phyloP scores from a whole-genome alignment of 345 rosid genomes.

The Fremontodendron californicum region DNA sequence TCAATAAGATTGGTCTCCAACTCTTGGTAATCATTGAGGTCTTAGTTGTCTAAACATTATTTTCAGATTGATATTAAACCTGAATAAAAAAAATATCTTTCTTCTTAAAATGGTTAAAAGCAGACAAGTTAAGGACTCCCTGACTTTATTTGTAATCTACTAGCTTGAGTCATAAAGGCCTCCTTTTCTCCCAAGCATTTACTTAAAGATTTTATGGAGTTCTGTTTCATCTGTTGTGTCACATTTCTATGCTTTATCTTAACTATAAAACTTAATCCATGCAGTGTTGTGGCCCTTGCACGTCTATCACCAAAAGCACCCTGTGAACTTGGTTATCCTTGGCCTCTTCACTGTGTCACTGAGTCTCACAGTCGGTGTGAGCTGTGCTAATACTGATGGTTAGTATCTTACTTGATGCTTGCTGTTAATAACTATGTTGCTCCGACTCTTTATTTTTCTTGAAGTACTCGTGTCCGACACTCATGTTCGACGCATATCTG shows the following conservation, averaged over 20 bases:
- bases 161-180: neutral
- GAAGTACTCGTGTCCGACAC: too few relatives aligned
- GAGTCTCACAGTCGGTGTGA: conserved; percentile 79
- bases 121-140: neutral
- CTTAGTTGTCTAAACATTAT: neutral
- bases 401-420: conserved; percentile 10
- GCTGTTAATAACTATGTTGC: too few relatives aligned
- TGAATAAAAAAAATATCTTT: neutral
- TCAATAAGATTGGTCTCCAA: neutral
- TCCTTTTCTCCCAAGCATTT: too few relatives aligned
- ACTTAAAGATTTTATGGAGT: neutral
- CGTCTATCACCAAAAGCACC: conserved; percentile 91
- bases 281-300: conserved; percentile 96
- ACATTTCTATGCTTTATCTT: neutral
- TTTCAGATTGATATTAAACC: neutral
- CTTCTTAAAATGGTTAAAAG: neutral
- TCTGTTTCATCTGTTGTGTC: neutral
- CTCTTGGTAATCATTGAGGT: neutral
- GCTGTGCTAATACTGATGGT: conserved; percentile 94
- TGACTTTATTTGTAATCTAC: neutral
- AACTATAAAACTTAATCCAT: conserved; percentile 11
- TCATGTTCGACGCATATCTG: too few relatives aligned
- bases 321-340: conserved; percentile 77
- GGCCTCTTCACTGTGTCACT: conserved; percentile 81
- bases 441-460: too few relatives aligned